A percentile compares a stretch with the other conserved stretches of the same genome.
phyloP scores from a whole-genome alignment of 805 yeast species.

The Isabelozyma gotoi region DNA sequence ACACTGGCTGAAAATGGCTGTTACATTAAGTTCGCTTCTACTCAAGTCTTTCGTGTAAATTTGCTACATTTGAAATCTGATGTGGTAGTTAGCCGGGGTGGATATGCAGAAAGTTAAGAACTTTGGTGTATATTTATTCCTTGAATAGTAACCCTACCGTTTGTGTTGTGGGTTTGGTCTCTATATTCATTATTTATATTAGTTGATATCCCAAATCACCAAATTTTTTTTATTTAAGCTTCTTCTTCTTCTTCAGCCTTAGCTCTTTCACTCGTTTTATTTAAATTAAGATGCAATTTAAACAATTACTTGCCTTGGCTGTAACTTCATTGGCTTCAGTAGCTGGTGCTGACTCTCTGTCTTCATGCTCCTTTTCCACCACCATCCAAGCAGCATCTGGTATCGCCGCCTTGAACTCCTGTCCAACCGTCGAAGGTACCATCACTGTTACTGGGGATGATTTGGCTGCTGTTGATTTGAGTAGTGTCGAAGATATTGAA shows the following conservation, averaged over 20 bases:
- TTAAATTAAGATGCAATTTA: not conserved
- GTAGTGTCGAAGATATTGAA: conserved; percentile 22
- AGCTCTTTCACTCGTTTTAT: not conserved
- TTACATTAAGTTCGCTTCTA: not conserved
- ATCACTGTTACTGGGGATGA: conserved; percentile 37
- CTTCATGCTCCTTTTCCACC: conserved; percentile 38
- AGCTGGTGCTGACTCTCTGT: conserved; percentile 7
- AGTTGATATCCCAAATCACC: not conserved
- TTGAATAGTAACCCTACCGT: not conserved
- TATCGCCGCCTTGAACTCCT: conserved; percentile 29
- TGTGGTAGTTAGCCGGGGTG: not conserved
- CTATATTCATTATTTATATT: too few species aligned
- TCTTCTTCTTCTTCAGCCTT: not conserved
- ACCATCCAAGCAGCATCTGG: conserved; percentile 41
- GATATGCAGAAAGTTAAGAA: not conserved
- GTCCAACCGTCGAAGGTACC: conserved; percentile 42
- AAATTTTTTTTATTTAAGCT: not conserved
- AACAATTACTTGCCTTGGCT: not conserved
- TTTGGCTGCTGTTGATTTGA: conserved; percentile 27
- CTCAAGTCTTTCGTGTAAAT: too few species aligned
- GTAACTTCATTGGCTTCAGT: conserved; percentile 7
- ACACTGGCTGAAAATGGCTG: not conserved
- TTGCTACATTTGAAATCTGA: not conserved
- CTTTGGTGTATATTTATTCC: not conserved
- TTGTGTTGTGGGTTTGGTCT: not conserved